These are phyloP conservation scores for Rhexocercosporidium sp. DNA, from an alignment of 2,329 filamentous ascomycete species.

Conservation along the genomic window DNA sequence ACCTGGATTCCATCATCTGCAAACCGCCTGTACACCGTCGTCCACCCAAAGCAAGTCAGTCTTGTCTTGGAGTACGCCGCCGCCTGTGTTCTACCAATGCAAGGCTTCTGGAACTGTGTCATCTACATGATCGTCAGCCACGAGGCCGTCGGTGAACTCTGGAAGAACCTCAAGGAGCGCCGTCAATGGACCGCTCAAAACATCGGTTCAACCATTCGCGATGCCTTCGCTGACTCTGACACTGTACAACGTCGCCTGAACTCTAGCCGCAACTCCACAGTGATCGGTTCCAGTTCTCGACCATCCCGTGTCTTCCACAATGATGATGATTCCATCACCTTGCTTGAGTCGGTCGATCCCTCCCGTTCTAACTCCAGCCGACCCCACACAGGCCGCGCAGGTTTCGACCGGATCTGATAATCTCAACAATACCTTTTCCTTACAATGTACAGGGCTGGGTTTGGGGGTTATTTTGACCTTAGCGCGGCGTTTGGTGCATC, in stretches of 20 bases:
- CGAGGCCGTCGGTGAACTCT: constrained; percentile 55
- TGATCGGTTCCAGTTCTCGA: neutral
- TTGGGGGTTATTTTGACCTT: neutral
- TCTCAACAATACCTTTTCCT: neutral
- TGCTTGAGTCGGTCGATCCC: neutral
- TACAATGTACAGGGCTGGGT: neutral
- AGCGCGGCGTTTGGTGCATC: neutral
- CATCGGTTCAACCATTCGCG: neutral
- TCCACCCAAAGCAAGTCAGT: constrained; percentile 57
- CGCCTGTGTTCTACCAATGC: constrained; percentile 76
- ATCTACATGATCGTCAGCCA: constrained; percentile 77
- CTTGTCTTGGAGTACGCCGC: constrained; percentile 71
- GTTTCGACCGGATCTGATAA: neutral
- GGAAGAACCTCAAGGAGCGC: neutral
- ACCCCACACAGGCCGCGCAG: neutral
- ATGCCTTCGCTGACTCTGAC: neutral
- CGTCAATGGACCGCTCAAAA: neutral
- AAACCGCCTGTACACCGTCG: constrained; percentile 76
- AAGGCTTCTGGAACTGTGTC: constrained; percentile 84
- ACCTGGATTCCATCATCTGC: constrained; percentile 80
- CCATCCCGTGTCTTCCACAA: neutral
- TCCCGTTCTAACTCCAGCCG: neutral
- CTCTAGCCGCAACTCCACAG: neutral
- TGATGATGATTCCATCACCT: neutral
- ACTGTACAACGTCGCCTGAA: neutral